Evolutionary conservation across 2,329 filamentous ascomycete genomes (phyloP).

Genomic region (Aspergillus oerlinghausenensis): DNA sequence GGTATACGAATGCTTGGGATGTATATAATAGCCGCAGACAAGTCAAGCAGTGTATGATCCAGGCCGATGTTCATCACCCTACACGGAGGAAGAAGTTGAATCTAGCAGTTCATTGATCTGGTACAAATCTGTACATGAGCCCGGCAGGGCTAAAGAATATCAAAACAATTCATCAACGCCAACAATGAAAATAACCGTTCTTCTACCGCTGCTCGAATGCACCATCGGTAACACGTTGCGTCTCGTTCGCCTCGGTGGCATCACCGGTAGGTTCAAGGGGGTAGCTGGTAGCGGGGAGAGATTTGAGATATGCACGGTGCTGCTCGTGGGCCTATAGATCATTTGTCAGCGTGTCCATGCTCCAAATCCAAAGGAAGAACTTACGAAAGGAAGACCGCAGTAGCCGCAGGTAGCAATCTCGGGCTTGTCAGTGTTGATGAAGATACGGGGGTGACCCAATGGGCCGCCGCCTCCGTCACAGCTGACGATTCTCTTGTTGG

Average conservation of each 20-base stretch:
- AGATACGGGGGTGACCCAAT: conserved; percentile 84
- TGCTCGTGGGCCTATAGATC: conserved; percentile 75
- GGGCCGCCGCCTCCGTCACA: conserved; percentile 93
- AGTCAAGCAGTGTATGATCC: background rate
- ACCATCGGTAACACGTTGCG: conserved; percentile 56
- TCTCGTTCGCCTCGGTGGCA: conserved; percentile 55
- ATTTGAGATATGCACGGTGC: conserved; percentile 77
- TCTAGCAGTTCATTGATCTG: conserved; percentile 28
- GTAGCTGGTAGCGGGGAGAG: conserved; percentile 74
- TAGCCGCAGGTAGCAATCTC: conserved; percentile 88
- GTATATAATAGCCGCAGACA: background rate
- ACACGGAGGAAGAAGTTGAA: conserved; percentile 6
- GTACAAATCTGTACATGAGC: conserved; percentile 35
- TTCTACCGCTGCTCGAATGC: conserved; percentile 57
- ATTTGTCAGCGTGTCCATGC: background rate
- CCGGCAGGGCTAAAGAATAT: conserved; percentile 21
- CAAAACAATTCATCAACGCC: conserved; percentile 32
- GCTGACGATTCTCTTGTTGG: conserved; percentile 71
- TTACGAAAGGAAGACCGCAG: conserved; percentile 88
- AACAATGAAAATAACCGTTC: conserved; percentile 25
- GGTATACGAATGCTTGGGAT: background rate
- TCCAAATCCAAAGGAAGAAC: conserved; percentile 33
- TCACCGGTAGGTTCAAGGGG: conserved; percentile 64
- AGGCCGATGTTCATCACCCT: background rate
- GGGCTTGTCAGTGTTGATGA: conserved; percentile 97